Evolutionary conservation across 2,329 filamentous ascomycete species (phyloP), one percentile per base, ranked within the genome.

Genomic region (Botryotinia calthae): DNA sequence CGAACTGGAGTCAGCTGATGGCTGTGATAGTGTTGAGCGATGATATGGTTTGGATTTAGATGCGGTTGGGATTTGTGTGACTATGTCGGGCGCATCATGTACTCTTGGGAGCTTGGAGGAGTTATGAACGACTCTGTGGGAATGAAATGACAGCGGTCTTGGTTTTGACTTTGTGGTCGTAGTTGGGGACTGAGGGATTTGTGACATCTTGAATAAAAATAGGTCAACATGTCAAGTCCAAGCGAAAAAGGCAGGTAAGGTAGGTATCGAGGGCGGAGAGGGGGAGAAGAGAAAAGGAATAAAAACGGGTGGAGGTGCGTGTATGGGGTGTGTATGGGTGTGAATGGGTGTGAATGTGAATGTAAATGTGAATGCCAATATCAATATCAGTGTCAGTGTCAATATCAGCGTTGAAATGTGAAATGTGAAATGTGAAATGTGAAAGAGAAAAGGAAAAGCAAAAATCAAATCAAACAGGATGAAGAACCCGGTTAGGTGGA

Each of bases 81-180:
- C 18, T 72, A 72, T 59, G 20, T 72, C 67, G 56, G 72, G 70
- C 44, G 73, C 63, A 59, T 70, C 59, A 61, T 73, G 73, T 44
- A 73, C 72, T 58, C 73, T 69, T 25, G 74, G 74, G 22, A 75
- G 64, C 37, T 74, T 75, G 1, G 71, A 73, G 20, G 68, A 56
- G 48, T 73, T 73, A 61, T 74, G 71, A 56, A 72, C 69, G 51
- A 73, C 63, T 51, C 73, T 61, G 46, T 74, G 73, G 18, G 42
- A 48, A 69, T 74, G 73, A 34, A 74, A 59, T n/a, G 73, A 73
- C 22, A 68, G 46, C 22, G 72, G 72, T 72, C 63, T 66, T 48
- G 65, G 25, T 67, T 54, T 67, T 22, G 65, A 54, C 54, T 67
- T 67, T 67, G 48, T 54, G 28, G 10, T 25, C 40, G 48, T 56